Conservation (phyloP, 768 basidiomycete genomes). For the Chalciporus pseudorubinellus region DNA sequence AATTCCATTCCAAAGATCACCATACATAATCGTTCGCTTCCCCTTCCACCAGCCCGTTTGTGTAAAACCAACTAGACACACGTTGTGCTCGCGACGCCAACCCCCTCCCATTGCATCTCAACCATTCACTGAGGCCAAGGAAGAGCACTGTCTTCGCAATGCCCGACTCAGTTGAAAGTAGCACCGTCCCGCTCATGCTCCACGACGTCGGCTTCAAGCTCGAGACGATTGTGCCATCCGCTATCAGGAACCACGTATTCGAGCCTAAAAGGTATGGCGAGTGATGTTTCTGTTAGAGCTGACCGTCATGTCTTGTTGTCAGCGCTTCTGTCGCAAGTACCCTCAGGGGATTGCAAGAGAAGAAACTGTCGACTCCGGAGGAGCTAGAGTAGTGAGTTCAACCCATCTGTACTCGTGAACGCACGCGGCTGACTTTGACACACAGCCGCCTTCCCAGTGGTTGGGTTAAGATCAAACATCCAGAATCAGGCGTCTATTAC, state of each 20-base stretch:
- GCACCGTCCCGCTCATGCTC: neutral
- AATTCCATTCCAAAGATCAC: neutral
- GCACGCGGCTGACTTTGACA: neutral
- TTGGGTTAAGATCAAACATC: constrained; percentile 31
- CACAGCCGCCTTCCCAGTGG: constrained; percentile 14
- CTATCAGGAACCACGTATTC: neutral
- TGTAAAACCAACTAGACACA: neutral
- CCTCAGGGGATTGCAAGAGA: constrained; percentile 15
- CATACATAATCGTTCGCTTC: constrained; percentile 3
- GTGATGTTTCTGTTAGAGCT: neutral
- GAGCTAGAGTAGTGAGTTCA: constrained; percentile 10
- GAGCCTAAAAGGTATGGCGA: constrained; percentile 8
- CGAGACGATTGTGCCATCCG: constrained; percentile 17
- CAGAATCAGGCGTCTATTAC: constrained; percentile 34
- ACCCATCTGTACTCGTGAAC: neutral
- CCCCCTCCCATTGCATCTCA: neutral
- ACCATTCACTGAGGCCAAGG: neutral
- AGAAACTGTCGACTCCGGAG: neutral
- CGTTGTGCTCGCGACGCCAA: neutral
- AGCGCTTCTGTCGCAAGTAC: constrained; percentile 12
- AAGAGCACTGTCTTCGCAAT: neutral
- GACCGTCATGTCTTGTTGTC: neutral
- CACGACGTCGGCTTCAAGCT: constrained; percentile 1
- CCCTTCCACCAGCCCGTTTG: neutral
- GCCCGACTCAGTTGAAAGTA: neutral